Evolutionary conservation across 2,329 filamentous ascomycete species (phyloP).

Genomic region (Microdochium nivale): DNA sequence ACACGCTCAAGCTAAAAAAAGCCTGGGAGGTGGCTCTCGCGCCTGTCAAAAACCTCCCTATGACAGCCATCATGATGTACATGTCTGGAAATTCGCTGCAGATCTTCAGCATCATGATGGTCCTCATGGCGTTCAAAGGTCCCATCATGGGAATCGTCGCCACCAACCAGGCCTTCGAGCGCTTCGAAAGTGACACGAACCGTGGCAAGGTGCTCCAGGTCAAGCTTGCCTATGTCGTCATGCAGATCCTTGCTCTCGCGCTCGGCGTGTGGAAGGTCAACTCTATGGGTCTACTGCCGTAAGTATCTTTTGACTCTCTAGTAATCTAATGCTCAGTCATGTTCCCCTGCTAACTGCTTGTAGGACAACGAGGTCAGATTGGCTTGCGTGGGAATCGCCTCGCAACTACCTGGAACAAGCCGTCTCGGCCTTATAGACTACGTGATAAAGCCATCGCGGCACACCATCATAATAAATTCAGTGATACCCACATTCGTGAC

Average conservation of each 20-base stretch:
- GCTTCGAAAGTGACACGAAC: constrained; percentile 79
- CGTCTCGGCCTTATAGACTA: constrained; percentile 45
- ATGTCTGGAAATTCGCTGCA: constrained; percentile 98
- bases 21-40: constrained; percentile 95
- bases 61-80: constrained; percentile 99
- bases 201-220: constrained; percentile 66
- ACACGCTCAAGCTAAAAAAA: constrained; percentile 94
- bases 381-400: constrained; percentile 89
- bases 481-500: neutral
- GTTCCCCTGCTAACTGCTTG: constrained; percentile 2
- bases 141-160: constrained; percentile 76
- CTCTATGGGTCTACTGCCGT: constrained; percentile 90
- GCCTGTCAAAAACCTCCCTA: constrained; percentile 87
- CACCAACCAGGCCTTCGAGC: constrained; percentile 82
- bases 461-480: neutral
- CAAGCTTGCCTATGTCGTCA: constrained; percentile 79
- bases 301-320: constrained; percentile 28
- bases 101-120: constrained; percentile 99
- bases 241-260: constrained; percentile 75
- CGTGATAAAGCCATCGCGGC: neutral
- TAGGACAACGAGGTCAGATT: constrained; percentile 91
- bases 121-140: constrained; percentile 97
- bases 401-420: constrained; percentile 60
- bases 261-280: constrained; percentile 96
- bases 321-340: neutral